A percentile compares a stretch with the other conserved stretches of the same genome.
These are phyloP conservation scores for Stellera chamaejasme DNA, from an alignment of 345 rosid species.

Conservation along the genomic window DNA sequence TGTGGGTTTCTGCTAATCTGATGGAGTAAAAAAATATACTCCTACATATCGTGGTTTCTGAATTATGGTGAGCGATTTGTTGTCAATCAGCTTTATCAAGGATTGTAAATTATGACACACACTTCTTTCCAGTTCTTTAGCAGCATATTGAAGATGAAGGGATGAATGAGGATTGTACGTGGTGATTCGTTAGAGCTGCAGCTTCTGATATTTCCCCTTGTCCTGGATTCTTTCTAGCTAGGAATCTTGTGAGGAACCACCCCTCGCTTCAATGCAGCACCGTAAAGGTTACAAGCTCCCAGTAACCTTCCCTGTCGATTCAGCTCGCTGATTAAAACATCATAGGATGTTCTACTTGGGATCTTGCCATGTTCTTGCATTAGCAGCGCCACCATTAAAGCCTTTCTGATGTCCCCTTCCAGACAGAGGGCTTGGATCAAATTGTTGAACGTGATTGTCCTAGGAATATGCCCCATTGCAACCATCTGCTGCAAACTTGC, in stretches of 20 bases:
- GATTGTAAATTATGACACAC: no score
- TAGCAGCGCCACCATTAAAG: constrained; percentile 25
- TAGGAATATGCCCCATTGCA: constrained; percentile 25
- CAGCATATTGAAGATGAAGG: no score
- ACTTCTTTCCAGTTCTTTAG: no score
- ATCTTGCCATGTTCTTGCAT: constrained; percentile 25
- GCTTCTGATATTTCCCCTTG: no score
- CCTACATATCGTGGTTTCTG: no score
- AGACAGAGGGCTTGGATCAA: constrained; percentile 35
- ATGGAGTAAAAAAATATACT: no score
- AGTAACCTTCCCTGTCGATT: constrained; percentile 23
- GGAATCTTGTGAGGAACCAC: constrained; percentile 28
- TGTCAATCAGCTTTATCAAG: no score
- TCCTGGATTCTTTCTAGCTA: not conserved
- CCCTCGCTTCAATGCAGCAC: constrained; percentile 51
- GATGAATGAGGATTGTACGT: no score
- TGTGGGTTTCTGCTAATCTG: no score
- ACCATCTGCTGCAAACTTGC: constrained; percentile 23
- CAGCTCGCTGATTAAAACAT: constrained; percentile 35
- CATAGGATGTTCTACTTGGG: constrained; percentile 28
- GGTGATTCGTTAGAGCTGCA: no score
- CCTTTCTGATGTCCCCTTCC: constrained; percentile 32
- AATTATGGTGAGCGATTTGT: no score
- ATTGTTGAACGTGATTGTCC: constrained; percentile 26
- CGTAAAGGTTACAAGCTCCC: constrained; percentile 33